phyloP scores from a whole-genome alignment of 1,139 yeast genomes.

The Suhomyces coccinellae region DNA sequence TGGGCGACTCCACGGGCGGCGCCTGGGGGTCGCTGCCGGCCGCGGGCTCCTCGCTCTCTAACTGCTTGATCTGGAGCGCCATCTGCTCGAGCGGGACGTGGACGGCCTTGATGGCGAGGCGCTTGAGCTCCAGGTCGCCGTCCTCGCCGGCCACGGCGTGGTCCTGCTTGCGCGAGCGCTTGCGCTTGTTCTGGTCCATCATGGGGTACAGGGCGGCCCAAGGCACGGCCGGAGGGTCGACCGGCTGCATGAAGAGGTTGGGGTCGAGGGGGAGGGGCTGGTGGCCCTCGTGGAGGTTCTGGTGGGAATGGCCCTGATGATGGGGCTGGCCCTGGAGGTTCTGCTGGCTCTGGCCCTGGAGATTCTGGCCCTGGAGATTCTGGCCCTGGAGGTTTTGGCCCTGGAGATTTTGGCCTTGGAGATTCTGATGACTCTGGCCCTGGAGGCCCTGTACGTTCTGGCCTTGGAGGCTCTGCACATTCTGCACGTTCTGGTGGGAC shows the following conservation, averaged over 20 bases:
- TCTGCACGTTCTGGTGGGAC: no score
- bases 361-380: no score
- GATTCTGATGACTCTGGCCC: no score
- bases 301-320: slow-evolving; percentile 9
- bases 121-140: slow-evolving; percentile 49
- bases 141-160: slow-evolving; percentile 43
- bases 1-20: slow-evolving; percentile 8
- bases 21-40: background rate
- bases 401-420: no score
- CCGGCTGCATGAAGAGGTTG: background rate
- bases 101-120: slow-evolving; percentile 46
- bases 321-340: slow-evolving; percentile 12
- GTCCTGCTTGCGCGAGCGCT: slow-evolving; percentile 36
- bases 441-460: no score
- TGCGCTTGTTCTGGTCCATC: slow-evolving; percentile 16
- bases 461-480: no score
- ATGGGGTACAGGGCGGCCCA: background rate
- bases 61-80: slow-evolving; percentile 48
- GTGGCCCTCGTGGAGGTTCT: slow-evolving; percentile 10
- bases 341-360: slow-evolving; percentile 4
- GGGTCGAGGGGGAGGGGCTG: slow-evolving; percentile 11
- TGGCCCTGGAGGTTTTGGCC: no score
- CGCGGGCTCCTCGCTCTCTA: slow-evolving; percentile 38
- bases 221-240: background rate
- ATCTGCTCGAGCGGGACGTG: slow-evolving; percentile 50